Evolutionary conservation across 768 basidiomycete genomes (phyloP).

Genomic region (Mycena crocata): DNA sequence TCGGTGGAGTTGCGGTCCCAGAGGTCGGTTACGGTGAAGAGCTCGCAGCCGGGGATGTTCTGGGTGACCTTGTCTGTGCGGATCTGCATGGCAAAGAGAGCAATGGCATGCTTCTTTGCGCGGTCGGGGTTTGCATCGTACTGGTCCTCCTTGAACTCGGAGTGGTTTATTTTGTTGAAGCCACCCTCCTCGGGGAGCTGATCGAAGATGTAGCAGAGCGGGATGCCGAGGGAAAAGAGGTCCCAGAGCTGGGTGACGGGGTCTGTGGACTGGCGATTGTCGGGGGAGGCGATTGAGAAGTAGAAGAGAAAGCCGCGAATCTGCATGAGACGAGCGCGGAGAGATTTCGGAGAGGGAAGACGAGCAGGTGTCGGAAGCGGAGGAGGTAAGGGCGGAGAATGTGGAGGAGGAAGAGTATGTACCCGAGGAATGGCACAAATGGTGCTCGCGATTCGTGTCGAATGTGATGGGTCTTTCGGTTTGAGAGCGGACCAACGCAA

Average conservation of each 20-base stretch:
- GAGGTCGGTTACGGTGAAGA: conserved; percentile 92
- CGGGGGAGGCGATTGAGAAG: conserved; percentile 70
- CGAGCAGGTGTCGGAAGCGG: no score
- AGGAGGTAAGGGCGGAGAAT: no score
- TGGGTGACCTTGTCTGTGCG: conserved; percentile 69
- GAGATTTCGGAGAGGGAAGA: no score
- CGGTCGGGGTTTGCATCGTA: conserved; percentile 82
- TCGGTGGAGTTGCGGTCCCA: conserved; percentile 93
- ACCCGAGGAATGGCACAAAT: no score
- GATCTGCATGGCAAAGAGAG: conserved; percentile 91
- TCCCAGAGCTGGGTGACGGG: conserved; percentile 96
- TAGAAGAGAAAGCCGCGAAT: conserved; percentile 79
- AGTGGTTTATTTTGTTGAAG: conserved; percentile 67
- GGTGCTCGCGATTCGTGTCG: no score
- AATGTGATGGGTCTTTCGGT: no score
- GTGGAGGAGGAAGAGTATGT: no score
- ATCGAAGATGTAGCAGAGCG: conserved; percentile 97
- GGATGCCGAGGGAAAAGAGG: conserved; percentile 91
- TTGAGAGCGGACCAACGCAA: no score
- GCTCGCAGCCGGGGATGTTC: conserved; percentile 76
- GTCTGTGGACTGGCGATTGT: conserved; percentile 84
- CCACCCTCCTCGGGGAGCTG: conserved; percentile 78
- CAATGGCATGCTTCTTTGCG: conserved; percentile 90
- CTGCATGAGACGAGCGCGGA: conserved; percentile 81
- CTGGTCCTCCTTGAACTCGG: conserved; percentile 73